Conservation (phyloP, 176 grass and related monocot genomes). For the Otatea glauca region DNA sequence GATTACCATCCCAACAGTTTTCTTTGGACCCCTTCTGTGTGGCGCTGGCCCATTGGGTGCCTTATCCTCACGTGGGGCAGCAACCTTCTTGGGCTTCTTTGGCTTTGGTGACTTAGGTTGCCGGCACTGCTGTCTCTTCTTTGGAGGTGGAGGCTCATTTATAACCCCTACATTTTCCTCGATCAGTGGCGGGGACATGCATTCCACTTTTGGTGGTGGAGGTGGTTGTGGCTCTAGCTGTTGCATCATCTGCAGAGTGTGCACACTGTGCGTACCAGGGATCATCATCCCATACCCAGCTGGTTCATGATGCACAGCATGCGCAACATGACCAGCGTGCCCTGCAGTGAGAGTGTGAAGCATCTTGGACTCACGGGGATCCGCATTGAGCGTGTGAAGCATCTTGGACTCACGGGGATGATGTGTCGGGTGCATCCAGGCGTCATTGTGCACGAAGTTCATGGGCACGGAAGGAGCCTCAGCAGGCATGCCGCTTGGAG, state of each 20-base stretch:
- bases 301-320: slow-evolving; percentile 30
- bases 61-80: slow-evolving; percentile 19
- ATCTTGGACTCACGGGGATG: not conserved
- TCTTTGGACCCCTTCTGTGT: slow-evolving; percentile 39
- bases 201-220: slow-evolving; percentile 26
- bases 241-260: slow-evolving; percentile 54
- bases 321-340: not conserved
- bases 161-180: slow-evolving; percentile 25
- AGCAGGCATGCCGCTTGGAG: not conserved
- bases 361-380: too few relatives aligned
- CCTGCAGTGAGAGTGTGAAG: not conserved
- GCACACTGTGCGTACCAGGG: slow-evolving; percentile 27
- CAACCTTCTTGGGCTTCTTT: slow-evolving; percentile 57
- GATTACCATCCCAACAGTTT: slow-evolving; percentile 54
- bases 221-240: slow-evolving; percentile 22
- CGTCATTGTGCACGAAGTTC: slow-evolving; percentile 29
- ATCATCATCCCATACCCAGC: slow-evolving; percentile 35
- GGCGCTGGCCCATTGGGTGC: slow-evolving; percentile 28
- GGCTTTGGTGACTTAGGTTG: slow-evolving; percentile 49
- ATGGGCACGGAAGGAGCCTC: slow-evolving; percentile 23
- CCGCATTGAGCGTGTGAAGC: not conserved
- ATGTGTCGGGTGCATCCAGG: slow-evolving; percentile 33
- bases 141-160: slow-evolving; percentile 37
- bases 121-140: slow-evolving; percentile 45
- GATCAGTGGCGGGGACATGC: slow-evolving; percentile 36